These are phyloP conservation scores for Pleurotus citrinopileatus DNA, from an alignment of 768 basidiomycete species.

Conservation along the genomic window DNA sequence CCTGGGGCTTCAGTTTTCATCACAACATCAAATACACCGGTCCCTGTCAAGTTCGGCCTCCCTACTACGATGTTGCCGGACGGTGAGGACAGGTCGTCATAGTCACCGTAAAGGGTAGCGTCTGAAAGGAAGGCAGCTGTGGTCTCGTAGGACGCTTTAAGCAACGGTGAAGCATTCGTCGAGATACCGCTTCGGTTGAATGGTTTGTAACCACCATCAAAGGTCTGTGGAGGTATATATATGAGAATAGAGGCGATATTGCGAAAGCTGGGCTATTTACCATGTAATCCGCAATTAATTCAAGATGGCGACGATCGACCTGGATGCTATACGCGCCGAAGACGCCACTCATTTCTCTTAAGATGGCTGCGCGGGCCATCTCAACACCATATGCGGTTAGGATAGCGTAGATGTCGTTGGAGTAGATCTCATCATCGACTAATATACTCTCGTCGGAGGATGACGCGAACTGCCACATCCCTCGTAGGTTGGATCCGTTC, in stretches of 20 bases:
- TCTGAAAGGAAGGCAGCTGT: conserved; percentile 93
- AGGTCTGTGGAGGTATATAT: conserved; percentile 66
- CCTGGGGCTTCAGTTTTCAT: conserved; percentile 38
- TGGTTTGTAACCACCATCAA: conserved; percentile 96
- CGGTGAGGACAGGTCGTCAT: conserved; percentile 87
- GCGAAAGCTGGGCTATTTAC: conserved; percentile 40
- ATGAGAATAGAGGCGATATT: not conserved
- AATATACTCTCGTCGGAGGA: conserved; percentile 55
- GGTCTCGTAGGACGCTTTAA: conserved; percentile 98
- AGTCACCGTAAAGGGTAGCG: conserved; percentile 92
- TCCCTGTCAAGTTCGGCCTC: conserved; percentile 85
- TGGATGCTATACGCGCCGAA: conserved; percentile 96
- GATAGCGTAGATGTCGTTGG: conserved; percentile 94
- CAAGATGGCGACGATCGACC: conserved; percentile 90
- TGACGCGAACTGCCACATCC: conserved; percentile 78
- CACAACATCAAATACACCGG: conserved; percentile 89
- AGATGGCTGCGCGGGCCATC: conserved; percentile 88
- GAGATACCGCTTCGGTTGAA: conserved; percentile 97
- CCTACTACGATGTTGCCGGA: conserved; percentile 92
- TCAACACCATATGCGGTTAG: conserved; percentile 94
- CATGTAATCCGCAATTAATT: conserved; percentile 99
- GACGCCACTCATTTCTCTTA: conserved; percentile 87
- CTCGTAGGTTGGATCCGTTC: conserved; percentile 91
- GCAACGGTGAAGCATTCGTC: conserved; percentile 88
- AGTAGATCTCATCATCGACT: conserved; percentile 79